Conservation (phyloP, 2,329 filamentous ascomycete genomes). For the Berkeleyomyces rouxiae region DNA sequence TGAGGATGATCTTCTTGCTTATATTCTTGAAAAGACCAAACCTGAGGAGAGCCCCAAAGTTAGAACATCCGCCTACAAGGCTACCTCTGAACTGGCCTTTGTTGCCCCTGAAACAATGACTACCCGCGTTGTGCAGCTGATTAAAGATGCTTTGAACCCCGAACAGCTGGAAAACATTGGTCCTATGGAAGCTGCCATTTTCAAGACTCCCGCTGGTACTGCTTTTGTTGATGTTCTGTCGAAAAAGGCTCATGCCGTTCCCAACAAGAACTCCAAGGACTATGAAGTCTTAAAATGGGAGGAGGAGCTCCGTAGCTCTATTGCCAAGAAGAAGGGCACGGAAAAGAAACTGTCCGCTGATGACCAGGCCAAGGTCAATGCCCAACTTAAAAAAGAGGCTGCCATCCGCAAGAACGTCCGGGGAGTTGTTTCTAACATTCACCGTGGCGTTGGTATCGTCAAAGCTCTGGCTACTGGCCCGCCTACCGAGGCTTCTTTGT, state of each 20-base stretch:
- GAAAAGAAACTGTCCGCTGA: conserved; percentile 83
- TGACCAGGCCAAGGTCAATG: conserved; percentile 77
- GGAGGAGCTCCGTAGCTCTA: conserved; percentile 68
- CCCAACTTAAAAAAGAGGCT: conserved; percentile 75
- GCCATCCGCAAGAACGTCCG: conserved; percentile 59
- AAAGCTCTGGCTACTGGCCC: conserved; percentile 67
- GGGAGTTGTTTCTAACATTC: conserved; percentile 50
- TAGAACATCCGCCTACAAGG: conserved; percentile 59
- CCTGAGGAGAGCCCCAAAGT: conserved; percentile 27
- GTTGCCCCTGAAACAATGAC: conserved; percentile 75
- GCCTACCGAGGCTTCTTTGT: conserved; percentile 72
- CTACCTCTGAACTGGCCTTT: conserved; percentile 82
- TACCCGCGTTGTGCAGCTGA: conserved; percentile 55
- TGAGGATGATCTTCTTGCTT: conserved; percentile 46
- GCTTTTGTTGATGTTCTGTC: conserved; percentile 81
- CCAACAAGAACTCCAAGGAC: conserved; percentile 84
- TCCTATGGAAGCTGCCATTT: conserved; percentile 81
- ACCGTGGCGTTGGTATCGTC: conserved; percentile 75
- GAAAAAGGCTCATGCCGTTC: conserved; percentile 56
- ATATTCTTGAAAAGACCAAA: conserved; percentile 40
- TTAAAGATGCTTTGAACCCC: conserved; percentile 56
- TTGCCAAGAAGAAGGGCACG: conserved; percentile 85
- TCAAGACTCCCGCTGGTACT: conserved; percentile 74
- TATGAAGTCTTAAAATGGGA: conserved; percentile 97
- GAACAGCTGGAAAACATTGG: conserved; percentile 55